Conservation (phyloP, 306 rosid species). For the Senna siamea region DNA sequence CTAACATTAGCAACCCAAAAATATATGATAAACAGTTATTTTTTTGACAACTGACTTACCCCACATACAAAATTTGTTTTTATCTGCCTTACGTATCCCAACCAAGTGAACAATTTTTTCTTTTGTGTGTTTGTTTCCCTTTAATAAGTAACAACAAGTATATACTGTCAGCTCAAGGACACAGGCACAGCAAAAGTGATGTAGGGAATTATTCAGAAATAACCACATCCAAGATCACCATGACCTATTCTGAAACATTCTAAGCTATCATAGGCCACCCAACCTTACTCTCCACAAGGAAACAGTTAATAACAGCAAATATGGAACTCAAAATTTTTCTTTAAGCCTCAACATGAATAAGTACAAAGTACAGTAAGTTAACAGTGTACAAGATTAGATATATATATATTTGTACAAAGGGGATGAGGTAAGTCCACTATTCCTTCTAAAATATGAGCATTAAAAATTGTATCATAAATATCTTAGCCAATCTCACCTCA, state of each 20-base stretch:
- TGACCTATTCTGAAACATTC: not conserved
- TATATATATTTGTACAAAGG: not conserved
- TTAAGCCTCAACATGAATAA: not conserved
- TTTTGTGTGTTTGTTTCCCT: not conserved
- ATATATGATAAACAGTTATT: not conserved
- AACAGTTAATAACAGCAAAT: conserved; percentile 8
- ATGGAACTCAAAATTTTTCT: conserved; percentile 1
- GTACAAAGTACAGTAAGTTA: too few species aligned
- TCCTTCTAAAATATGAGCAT: too few species aligned
- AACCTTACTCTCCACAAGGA: not conserved
- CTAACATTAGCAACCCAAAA: not conserved
- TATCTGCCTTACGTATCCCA: not conserved
- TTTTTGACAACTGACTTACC: not conserved
- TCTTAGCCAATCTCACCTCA: conserved; percentile 62
- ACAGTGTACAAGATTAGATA: not conserved
- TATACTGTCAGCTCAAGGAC: not conserved
- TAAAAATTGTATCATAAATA: conserved; percentile 15
- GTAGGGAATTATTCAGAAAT: not conserved
- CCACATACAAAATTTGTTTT: not conserved
- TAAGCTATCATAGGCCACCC: not conserved
- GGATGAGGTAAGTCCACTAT: not conserved
- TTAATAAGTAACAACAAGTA: not conserved
- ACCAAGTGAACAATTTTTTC: not conserved
- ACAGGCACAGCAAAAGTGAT: not conserved
- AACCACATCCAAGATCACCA: not conserved